Percentiles rank a stretch among this genome's conserved stretches.
Conservation (phyloP, 768 basidiomycete species). For the Nidularia sp. region DNA sequence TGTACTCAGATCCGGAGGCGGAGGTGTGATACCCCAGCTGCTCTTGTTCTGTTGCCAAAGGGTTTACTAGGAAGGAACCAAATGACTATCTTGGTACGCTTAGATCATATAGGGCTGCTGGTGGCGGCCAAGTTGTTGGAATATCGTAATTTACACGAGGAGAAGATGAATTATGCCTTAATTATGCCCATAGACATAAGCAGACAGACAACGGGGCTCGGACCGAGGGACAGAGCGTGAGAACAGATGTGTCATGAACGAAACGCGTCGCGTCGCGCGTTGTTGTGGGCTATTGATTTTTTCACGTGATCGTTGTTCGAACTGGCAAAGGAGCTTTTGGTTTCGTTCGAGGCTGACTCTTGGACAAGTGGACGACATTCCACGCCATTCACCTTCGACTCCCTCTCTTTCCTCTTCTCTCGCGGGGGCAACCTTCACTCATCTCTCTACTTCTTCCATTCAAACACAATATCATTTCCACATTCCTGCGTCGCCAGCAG, state of each 20-base stretch:
- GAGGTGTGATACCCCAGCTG: no score
- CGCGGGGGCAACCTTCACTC: slow-evolving; percentile 16
- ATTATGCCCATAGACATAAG: no score
- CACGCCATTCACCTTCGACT: slow-evolving; percentile 16
- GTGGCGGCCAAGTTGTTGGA: no score
- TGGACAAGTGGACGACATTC: slow-evolving; percentile 13
- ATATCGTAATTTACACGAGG: no score
- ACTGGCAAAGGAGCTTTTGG: slow-evolving; percentile 13
- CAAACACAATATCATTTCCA: slow-evolving; percentile 1
- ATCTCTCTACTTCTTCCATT: neutral
- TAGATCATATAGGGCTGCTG: no score
- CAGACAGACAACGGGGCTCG: neutral
- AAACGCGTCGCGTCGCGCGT: slow-evolving; percentile 25
- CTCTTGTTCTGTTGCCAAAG: no score
- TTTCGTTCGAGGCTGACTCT: slow-evolving; percentile 38
- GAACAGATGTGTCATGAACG: slow-evolving; percentile 5
- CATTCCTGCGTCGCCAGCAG: slow-evolving; percentile 12
- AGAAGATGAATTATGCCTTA: no score
- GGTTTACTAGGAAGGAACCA: no score
- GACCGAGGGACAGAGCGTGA: slow-evolving; percentile 1
- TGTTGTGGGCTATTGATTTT: slow-evolving; percentile 27
- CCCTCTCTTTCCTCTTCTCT: slow-evolving; percentile 14
- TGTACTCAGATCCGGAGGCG: no score
- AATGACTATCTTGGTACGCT: no score
- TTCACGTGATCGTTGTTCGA: slow-evolving; percentile 32